Evolutionary conservation across 441 rosid genomes (phyloP).

Genomic region (Theobroma grandiflorum): DNA sequence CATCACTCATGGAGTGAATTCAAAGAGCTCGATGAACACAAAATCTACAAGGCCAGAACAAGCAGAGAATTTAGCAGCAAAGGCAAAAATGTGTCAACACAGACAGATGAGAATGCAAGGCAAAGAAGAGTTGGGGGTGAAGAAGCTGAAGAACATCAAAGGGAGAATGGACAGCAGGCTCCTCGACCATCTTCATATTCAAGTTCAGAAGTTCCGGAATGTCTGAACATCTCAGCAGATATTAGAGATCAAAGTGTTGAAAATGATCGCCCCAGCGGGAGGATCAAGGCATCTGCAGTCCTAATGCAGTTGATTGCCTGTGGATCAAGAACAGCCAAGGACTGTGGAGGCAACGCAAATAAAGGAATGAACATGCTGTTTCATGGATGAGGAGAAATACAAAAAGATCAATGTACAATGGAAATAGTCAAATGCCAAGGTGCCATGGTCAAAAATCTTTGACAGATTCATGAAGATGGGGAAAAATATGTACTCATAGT

Average conservation of each 20-base stretch:
- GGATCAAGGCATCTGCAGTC: slow-evolving; percentile 47
- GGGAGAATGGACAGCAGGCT: slow-evolving; percentile 22
- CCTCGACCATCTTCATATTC: slow-evolving; percentile 37
- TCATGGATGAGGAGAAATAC: background rate
- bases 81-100: slow-evolving; percentile 51
- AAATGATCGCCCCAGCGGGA: slow-evolving; percentile 42
- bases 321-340: slow-evolving; percentile 38
- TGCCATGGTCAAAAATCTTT: background rate
- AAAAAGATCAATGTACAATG: background rate
- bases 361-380: background rate
- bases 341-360: slow-evolving; percentile 1
- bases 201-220: slow-evolving; percentile 24
- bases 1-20: slow-evolving; percentile 44
- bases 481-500: no score
- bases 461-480: background rate
- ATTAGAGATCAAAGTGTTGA: slow-evolving; percentile 41
- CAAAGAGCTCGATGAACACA: slow-evolving; percentile 41
- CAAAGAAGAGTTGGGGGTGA: slow-evolving; percentile 19
- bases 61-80: slow-evolving; percentile 28
- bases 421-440: background rate
- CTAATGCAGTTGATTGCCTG: slow-evolving; percentile 52
- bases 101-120: slow-evolving; percentile 43
- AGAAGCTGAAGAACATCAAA: slow-evolving; percentile 18
- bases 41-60: slow-evolving; percentile 39
- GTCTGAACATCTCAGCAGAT: slow-evolving; percentile 33